Percentiles rank a stretch among this genome's conserved stretches.
Conservation (phyloP, 352 stramenopile species). For the Globisporangium ultimum region DNA sequence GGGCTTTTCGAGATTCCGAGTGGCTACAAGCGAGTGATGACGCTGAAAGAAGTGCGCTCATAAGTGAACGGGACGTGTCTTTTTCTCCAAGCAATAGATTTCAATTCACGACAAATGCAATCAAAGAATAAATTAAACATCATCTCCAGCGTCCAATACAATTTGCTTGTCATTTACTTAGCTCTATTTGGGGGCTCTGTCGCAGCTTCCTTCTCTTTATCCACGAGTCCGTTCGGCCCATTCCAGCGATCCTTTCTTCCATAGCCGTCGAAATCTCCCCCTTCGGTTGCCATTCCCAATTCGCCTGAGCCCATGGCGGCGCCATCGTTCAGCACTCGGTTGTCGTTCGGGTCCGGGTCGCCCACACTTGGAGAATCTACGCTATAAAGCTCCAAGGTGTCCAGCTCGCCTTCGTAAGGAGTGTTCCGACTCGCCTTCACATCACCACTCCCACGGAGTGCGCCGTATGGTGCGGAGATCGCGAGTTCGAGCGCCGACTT, state of each 20-base stretch:
- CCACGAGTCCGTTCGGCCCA: too few species aligned
- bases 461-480: constrained; percentile 11
- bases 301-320: too few species aligned
- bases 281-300: too few species aligned
- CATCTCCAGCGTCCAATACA: too few species aligned
- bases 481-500: constrained; percentile 11
- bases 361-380: constrained; percentile 2
- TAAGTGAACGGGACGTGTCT: constrained; percentile 2
- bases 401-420: constrained; percentile 1
- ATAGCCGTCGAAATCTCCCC: too few species aligned
- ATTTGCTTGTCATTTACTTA: too few species aligned
- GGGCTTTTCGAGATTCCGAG: constrained; percentile 54
- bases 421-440: constrained; percentile 10
- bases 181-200: too few species aligned
- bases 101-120: neutral
- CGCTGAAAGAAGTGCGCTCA: constrained; percentile 47
- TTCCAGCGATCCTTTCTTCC: too few species aligned
- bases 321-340: neutral
- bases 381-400: neutral
- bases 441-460: constrained; percentile 12
- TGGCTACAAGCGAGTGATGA: constrained; percentile 53
- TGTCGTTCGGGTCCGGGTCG: constrained; percentile 10
- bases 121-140: constrained; percentile 5
- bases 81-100: neutral
- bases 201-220: too few species aligned